phyloP scores from a whole-genome alignment of 1,139 yeast species.

The Pichia sp. region DNA sequence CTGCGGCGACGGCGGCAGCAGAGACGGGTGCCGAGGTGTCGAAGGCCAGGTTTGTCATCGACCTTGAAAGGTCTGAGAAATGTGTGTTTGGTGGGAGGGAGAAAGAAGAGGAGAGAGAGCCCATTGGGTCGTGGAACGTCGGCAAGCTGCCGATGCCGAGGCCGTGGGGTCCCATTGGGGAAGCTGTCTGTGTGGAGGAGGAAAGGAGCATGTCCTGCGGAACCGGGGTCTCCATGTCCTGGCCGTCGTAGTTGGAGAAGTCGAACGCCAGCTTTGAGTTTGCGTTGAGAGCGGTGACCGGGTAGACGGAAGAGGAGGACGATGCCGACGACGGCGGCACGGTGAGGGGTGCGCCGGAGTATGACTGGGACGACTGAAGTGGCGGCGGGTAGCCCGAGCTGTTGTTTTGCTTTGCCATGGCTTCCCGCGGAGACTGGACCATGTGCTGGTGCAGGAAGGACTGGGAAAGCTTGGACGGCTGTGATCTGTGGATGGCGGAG shows the following conservation, averaged over 20 bases:
- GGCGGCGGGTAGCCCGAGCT: neutral
- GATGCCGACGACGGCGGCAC: neutral
- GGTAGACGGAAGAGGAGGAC: neutral
- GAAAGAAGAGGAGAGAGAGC: slow-evolving; percentile 18
- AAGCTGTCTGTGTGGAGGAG: slow-evolving; percentile 16
- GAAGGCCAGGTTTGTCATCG: neutral
- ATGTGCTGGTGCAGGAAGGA: slow-evolving; percentile 19
- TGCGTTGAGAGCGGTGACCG: neutral
- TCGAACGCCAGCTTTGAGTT: slow-evolving; percentile 2
- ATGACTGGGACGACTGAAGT: neutral
- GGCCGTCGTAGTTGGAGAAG: neutral
- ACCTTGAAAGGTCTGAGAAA: slow-evolving; percentile 14
- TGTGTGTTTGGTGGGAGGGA: slow-evolving; percentile 2
- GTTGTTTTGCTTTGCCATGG: neutral
- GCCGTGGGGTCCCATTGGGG: slow-evolving; percentile 14
- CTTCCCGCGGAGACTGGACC: slow-evolving; percentile 3
- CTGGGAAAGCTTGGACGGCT: slow-evolving; percentile 28
- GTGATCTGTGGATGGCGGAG: slow-evolving; percentile 21
- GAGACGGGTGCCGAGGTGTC: neutral
- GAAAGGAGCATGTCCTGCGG: slow-evolving; percentile 19
- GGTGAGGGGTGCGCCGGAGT: neutral
- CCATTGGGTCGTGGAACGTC: slow-evolving; percentile 18
- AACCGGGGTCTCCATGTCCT: slow-evolving; percentile 13
- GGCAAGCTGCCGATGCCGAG: slow-evolving; percentile 20
- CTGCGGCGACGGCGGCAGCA: slow-evolving; percentile 1